Evolutionary conservation across 78 protist genomes (phyloP).

Genomic region (Reticulomyxa filosa): DNA sequence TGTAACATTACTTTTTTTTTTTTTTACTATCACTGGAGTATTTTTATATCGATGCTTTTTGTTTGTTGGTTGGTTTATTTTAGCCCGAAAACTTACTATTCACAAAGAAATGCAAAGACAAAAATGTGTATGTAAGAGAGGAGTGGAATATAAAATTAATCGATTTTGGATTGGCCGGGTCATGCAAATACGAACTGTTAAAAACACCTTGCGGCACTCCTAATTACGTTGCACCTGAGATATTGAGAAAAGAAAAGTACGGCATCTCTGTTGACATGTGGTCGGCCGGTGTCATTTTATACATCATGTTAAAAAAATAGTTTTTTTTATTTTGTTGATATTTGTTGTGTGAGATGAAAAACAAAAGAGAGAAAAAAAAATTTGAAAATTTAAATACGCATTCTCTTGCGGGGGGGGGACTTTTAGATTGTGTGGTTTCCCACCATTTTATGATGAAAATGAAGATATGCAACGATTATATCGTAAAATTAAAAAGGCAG

Average conservation of each 20-base stretch:
- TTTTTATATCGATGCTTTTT: too few relatives aligned
- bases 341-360: too few relatives aligned
- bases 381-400: too few relatives aligned
- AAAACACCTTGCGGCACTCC: neutral
- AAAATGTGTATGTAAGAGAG: too few relatives aligned
- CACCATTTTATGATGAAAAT: neutral
- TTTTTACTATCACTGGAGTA: too few relatives aligned
- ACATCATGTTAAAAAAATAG: neutral
- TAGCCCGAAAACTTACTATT: too few relatives aligned
- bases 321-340: too few relatives aligned
- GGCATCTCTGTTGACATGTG: conserved; percentile 13
- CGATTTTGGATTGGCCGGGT: neutral
- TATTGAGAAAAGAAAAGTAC: neutral
- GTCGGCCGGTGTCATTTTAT: conserved; percentile 19
- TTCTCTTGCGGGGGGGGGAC: too few relatives aligned
- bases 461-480: neutral
- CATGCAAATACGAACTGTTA: neutral
- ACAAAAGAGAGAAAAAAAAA: too few relatives aligned
- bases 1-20: too few relatives aligned
- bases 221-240: conserved; percentile 1
- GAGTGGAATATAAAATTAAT: neutral
- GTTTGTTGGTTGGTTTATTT: too few relatives aligned
- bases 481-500: neutral
- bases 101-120: too few relatives aligned
- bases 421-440: conserved; percentile 2